Evolutionary conservation across 192 early-diverging fungal genomes (phyloP).

Genomic region (Mortierella antarctica): DNA sequence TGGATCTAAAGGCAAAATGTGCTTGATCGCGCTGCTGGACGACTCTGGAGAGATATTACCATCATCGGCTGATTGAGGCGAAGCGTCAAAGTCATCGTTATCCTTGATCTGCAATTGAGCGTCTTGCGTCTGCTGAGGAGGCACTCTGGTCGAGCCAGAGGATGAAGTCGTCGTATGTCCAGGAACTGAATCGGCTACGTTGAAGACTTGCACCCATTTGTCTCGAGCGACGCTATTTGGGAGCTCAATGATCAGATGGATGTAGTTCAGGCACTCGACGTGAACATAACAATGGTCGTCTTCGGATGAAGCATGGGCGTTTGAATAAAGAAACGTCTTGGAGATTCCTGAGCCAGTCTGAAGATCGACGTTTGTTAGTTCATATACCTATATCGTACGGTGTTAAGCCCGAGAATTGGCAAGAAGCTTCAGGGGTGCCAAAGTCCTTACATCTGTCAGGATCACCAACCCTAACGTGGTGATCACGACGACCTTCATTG

Average conservation of each 20-base stretch:
- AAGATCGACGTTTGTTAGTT: too few relatives aligned
- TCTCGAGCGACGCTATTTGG: slow-evolving; percentile 7
- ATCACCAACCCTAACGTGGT: neutral
- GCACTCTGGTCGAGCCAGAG: neutral
- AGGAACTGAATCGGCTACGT: neutral
- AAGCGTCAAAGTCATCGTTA: too few relatives aligned
- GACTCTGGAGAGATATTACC: too few relatives aligned
- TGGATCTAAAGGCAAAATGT: too few relatives aligned
- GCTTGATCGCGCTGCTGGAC: too few relatives aligned
- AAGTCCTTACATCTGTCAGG: slow-evolving; percentile 10
- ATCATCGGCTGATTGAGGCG: too few relatives aligned
- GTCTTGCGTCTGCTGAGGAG: too few relatives aligned
- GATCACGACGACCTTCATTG: slow-evolving; percentile 3
- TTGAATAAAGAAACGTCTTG: slow-evolving; percentile 4
- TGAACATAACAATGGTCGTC: neutral
- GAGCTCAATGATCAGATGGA: neutral
- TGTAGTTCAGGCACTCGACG: neutral
- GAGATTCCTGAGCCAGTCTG: neutral
- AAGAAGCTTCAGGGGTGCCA: neutral
- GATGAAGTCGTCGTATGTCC: too few relatives aligned
- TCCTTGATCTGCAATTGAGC: too few relatives aligned
- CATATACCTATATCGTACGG: neutral
- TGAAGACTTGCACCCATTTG: slow-evolving; percentile 6
- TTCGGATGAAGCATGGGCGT: neutral
- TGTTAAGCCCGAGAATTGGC: neutral